Conservation (phyloP, 768 basidiomycete species). For the Podaxis mareebaensis region DNA sequence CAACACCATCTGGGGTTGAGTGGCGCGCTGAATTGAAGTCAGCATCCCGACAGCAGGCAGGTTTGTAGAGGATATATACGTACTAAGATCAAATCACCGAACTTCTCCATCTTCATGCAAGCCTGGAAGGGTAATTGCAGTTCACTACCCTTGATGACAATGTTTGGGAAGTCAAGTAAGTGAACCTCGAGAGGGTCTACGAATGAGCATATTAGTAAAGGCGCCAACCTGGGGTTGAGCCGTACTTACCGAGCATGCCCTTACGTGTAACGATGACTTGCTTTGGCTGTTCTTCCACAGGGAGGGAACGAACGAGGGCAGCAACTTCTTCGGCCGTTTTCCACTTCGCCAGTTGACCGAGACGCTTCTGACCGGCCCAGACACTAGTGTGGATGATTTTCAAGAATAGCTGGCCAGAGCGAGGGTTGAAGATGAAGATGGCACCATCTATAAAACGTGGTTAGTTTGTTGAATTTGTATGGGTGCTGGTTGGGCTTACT, state of each 20-base stretch:
- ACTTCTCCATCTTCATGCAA: slow-evolving; percentile 99
- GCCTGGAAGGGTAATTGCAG: slow-evolving; percentile 99
- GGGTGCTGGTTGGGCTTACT: slow-evolving; percentile 47
- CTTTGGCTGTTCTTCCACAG: slow-evolving; percentile 99
- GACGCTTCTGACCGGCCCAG: slow-evolving; percentile 99
- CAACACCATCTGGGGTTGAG: slow-evolving; percentile 98
- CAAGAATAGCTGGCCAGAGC: slow-evolving; percentile 96
- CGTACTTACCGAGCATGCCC: slow-evolving; percentile 89
- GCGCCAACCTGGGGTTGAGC: neutral
- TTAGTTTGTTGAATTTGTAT: slow-evolving; percentile 14
- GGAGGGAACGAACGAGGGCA: slow-evolving; percentile 92
- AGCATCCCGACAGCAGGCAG: slow-evolving; percentile 12
- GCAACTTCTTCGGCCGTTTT: slow-evolving; percentile 99
- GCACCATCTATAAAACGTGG: slow-evolving; percentile 64
- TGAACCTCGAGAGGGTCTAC: slow-evolving; percentile 95
- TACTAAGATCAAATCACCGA: slow-evolving; percentile 94
- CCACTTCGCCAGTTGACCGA: slow-evolving; percentile 99
- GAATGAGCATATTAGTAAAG: slow-evolving; percentile 11
- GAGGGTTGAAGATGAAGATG: slow-evolving; percentile 99
- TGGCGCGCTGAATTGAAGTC: slow-evolving; percentile 65
- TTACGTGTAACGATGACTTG: slow-evolving; percentile 99
- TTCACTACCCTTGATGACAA: slow-evolving; percentile 99
- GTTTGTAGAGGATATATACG: slow-evolving; percentile 17
- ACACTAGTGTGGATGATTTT: slow-evolving; percentile 99
- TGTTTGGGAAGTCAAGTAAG: slow-evolving; percentile 99